Evolutionary conservation across 2,329 filamentous ascomycete genomes (phyloP).

Genomic region (Verticillium zaregamsianum): DNA sequence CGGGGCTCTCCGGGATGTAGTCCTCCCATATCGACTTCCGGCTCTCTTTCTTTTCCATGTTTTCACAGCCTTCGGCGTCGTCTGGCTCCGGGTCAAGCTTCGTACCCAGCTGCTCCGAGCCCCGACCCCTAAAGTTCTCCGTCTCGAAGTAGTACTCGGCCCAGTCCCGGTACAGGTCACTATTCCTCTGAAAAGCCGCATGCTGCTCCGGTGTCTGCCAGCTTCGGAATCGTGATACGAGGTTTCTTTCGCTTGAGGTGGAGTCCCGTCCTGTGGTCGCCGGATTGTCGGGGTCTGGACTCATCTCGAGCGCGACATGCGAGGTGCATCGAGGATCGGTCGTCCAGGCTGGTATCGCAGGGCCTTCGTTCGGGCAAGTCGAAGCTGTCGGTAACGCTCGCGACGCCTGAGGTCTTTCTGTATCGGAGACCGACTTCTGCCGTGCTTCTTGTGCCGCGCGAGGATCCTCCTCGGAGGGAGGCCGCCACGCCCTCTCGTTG

Average conservation of each 20-base stretch:
- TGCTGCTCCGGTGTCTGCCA: neutral
- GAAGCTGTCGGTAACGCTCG: too few relatives aligned
- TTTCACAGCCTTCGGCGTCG: neutral
- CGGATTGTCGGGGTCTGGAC: neutral
- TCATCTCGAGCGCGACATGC: neutral
- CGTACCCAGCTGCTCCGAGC: neutral
- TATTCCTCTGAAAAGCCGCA: neutral
- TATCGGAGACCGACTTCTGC: too few relatives aligned
- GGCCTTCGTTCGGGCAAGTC: too few relatives aligned
- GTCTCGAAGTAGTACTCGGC: constrained; percentile 16
- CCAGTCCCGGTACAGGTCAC: constrained; percentile 14
- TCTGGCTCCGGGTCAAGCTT: neutral
- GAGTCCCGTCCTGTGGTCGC: neutral
- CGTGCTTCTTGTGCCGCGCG: neutral
- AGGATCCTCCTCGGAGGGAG: neutral
- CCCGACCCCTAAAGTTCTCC: constrained; percentile 5
- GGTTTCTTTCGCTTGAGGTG: neutral
- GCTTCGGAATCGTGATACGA: neutral
- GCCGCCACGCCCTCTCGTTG: neutral
- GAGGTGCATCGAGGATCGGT: neutral
- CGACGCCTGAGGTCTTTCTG: too few relatives aligned
- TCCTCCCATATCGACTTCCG: neutral
- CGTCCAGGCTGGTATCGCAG: neutral
- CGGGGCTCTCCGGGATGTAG: neutral
- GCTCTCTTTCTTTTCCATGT: neutral